A percentile compares a stretch with the other conserved stretches of the same genome.
phyloP scores from a whole-genome alignment of 2,329 filamentous ascomycete genomes.

The Fusarium odoratissimum region DNA sequence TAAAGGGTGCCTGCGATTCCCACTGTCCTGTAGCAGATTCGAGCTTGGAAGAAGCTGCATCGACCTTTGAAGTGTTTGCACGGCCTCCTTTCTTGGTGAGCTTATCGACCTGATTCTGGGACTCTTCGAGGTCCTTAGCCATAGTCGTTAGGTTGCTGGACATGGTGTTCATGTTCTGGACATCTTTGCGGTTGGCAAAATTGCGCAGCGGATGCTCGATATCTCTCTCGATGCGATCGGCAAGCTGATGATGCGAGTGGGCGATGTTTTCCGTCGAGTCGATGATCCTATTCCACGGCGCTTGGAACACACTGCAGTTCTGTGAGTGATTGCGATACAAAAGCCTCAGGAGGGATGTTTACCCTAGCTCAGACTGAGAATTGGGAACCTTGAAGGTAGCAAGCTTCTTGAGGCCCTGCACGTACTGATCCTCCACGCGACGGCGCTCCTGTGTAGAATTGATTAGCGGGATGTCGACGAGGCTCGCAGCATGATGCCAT shows the following conservation, averaged over 20 bases:
- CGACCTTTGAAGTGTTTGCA: conserved; percentile 81
- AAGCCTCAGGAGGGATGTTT: conserved; percentile 50
- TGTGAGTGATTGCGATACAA: conserved; percentile 29
- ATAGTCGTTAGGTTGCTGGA: conserved; percentile 82
- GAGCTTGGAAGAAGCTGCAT: conserved; percentile 76
- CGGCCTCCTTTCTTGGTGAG: conserved; percentile 81
- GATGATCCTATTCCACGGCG: conserved; percentile 90
- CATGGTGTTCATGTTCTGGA: conserved; percentile 83
- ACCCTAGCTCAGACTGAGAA: conserved; percentile 87
- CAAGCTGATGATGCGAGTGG: conserved; percentile 83
- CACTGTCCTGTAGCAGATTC: conserved; percentile 86
- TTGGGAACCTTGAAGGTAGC: conserved; percentile 79
- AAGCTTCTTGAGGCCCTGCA: conserved; percentile 83
- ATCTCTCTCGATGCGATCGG: conserved; percentile 85
- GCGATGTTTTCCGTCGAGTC: conserved; percentile 83
- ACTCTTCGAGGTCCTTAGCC: conserved; percentile 85
- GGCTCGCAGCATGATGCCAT: not conserved
- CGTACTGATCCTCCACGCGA: conserved; percentile 91
- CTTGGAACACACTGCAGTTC: conserved; percentile 81
- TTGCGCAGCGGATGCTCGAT: conserved; percentile 85
- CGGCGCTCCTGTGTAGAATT: conserved; percentile 79
- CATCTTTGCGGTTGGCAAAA: conserved; percentile 80
- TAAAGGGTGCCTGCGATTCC: conserved; percentile 93
- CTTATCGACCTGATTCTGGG: conserved; percentile 88
- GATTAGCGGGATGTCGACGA: conserved; percentile 14